These are phyloP conservation scores for Hyphopichia fennica DNA, from an alignment of 1,139 yeast species.

Conservation along the genomic window DNA sequence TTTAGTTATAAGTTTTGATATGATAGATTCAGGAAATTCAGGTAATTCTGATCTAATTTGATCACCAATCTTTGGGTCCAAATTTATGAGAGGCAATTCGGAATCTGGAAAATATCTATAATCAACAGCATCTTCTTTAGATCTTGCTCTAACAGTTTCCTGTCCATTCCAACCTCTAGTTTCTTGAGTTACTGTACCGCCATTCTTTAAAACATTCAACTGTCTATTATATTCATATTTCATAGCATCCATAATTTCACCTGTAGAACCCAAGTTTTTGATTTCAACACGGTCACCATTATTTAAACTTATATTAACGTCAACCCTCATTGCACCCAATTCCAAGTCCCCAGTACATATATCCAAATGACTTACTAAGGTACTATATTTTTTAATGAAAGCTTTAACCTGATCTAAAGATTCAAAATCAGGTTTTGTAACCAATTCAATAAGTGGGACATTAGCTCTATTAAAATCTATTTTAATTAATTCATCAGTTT, in stretches of 20 bases:
- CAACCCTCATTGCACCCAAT: constrained; percentile 93
- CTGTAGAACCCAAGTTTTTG: constrained; percentile 82
- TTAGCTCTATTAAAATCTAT: constrained; percentile 85
- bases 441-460: constrained; percentile 85
- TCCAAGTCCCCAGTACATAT: constrained; percentile 91
- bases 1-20: constrained; percentile 44
- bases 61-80: constrained; percentile 36
- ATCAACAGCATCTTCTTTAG: constrained; percentile 81
- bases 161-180: constrained; percentile 93
- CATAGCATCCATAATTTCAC: constrained; percentile 79
- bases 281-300: constrained; percentile 77
- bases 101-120: constrained; percentile 95
- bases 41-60: constrained; percentile 51
- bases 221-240: constrained; percentile 77
- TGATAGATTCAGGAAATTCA: constrained; percentile 59
- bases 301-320: constrained; percentile 82
- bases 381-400: constrained; percentile 79
- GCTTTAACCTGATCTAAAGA: constrained; percentile 67
- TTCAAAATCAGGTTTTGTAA: constrained; percentile 85
- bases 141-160: constrained; percentile 62
- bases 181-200: constrained; percentile 50
- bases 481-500: constrained; percentile 38
- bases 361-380: constrained; percentile 62
- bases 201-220: constrained; percentile 34
- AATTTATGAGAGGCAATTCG: constrained; percentile 64